Evolutionary conservation across 2,329 filamentous ascomycete species (phyloP).

Genomic region (Colletotrichum cordylinicola): DNA sequence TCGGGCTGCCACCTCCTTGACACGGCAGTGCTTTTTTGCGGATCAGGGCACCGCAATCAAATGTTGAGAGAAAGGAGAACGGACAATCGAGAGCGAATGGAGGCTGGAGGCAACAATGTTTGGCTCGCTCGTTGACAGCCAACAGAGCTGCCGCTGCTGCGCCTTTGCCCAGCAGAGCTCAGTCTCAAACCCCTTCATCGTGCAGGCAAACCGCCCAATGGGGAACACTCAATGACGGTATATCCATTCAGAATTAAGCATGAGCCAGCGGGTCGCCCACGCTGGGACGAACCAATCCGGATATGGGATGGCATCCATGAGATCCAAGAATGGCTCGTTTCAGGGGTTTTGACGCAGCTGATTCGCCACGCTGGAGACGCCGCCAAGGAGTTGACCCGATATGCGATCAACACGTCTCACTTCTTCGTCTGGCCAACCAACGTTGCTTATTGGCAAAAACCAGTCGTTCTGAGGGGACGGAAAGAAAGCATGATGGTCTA

Average conservation of each 20-base stretch:
- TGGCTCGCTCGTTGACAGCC: background rate
- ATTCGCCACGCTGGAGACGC: constrained; percentile 6
- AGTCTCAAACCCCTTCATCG: background rate
- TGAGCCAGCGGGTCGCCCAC: background rate
- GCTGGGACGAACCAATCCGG: background rate
- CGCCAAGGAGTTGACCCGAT: constrained; percentile 7
- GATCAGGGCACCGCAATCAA: background rate
- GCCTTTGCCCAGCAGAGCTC: background rate
- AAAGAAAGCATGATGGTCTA: background rate
- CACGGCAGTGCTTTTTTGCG: constrained; percentile 8
- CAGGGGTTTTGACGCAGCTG: constrained; percentile 2
- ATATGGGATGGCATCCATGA: background rate
- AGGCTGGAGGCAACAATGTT: background rate
- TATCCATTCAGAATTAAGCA: constrained; percentile 10
- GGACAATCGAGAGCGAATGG: constrained; percentile 9
- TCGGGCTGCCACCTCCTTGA: background rate
- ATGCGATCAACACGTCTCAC: constrained; percentile 16
- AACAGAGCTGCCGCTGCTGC: background rate
- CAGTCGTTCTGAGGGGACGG: background rate
- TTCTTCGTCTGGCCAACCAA: constrained; percentile 10
- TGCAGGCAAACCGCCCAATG: background rate
- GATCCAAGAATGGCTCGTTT: background rate
- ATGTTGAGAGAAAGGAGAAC: background rate
- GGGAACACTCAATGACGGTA: background rate
- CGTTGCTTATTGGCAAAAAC: background rate